A percentile compares a stretch with the other conserved stretches of the same genome.
phyloP scores from a whole-genome alignment of 208 protist species.

The Naegleria lovaniensis region DNA sequence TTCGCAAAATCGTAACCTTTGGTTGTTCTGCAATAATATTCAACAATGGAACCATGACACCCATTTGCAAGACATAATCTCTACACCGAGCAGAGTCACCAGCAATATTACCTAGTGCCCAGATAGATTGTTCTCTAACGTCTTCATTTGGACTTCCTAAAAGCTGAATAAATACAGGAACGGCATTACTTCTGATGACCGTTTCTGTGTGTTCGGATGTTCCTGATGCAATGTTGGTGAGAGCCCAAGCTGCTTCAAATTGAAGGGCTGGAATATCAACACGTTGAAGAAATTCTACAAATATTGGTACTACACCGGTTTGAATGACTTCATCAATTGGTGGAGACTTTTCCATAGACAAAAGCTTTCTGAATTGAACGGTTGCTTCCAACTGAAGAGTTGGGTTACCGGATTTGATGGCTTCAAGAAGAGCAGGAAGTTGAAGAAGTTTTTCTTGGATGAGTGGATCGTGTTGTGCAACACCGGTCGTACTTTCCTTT shows the following conservation, averaged over 20 bases:
- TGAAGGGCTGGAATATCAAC: conserved; percentile 72
- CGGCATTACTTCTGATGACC: conserved; percentile 79
- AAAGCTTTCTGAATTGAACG: conserved; percentile 70
- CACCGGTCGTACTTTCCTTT: neutral
- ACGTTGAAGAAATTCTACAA: conserved; percentile 82
- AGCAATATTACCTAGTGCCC: conserved; percentile 97
- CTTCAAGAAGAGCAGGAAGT: neutral
- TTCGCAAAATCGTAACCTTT: conserved; percentile 51
- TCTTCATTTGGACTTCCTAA: conserved; percentile 77
- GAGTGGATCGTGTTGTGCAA: neutral
- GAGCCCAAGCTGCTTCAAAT: conserved; percentile 97
- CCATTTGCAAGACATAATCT: conserved; percentile 75
- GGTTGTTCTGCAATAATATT: conserved; percentile 47
- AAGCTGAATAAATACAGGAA: conserved; percentile 88
- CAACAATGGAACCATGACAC: conserved; percentile 68
- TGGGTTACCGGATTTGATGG: neutral
- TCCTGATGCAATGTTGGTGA: conserved; percentile 97
- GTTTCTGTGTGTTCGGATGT: conserved; percentile 82
- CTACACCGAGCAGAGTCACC: conserved; percentile 85
- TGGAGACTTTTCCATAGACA: conserved; percentile 64
- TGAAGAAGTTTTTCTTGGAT: conserved; percentile 7
- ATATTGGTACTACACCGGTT: conserved; percentile 79
- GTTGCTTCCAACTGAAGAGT: conserved; percentile 63
- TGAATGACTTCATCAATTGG: conserved; percentile 89
- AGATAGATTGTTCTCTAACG: conserved; percentile 94